Conservation (phyloP, 2,329 filamentous ascomycete species). For the Penicillium polonicum region DNA sequence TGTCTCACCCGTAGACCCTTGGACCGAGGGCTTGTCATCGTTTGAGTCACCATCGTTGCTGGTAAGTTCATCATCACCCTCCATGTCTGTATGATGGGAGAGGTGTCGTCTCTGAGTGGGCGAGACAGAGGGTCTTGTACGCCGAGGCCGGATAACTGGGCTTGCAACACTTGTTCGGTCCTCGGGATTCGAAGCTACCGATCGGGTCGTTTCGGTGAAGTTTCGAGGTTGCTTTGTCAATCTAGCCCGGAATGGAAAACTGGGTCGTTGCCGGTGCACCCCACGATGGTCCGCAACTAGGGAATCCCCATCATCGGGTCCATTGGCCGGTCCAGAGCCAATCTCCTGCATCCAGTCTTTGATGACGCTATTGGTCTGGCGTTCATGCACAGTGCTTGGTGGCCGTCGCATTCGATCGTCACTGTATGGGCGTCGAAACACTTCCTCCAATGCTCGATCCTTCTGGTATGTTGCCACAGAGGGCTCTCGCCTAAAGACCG, state of each 20-base stretch:
- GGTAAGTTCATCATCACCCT: constrained; percentile 86
- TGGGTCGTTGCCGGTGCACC: constrained; percentile 50
- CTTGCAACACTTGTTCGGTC: constrained; percentile 40
- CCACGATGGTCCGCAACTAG: constrained; percentile 60
- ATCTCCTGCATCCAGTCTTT: constrained; percentile 83
- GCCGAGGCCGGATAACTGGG: constrained; percentile 39
- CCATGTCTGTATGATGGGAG: constrained; percentile 70
- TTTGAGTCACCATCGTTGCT: constrained; percentile 65
- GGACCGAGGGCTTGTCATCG: constrained; percentile 26
- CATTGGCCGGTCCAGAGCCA: constrained; percentile 54
- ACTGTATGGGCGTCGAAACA: constrained; percentile 71
- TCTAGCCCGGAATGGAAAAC: constrained; percentile 47
- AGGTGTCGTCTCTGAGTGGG: constrained; percentile 43
- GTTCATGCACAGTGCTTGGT: constrained; percentile 58
- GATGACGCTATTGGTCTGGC: constrained; percentile 76
- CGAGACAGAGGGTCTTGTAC: constrained; percentile 27
- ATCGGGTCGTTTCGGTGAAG: constrained; percentile 53
- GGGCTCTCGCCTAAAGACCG: constrained; percentile 69
- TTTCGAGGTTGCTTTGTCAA: constrained; percentile 39
- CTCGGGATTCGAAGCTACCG: constrained; percentile 59
- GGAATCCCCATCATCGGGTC: constrained; percentile 61
- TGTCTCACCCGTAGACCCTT: constrained; percentile 18
- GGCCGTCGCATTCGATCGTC: constrained; percentile 62
- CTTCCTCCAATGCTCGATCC: constrained; percentile 84
- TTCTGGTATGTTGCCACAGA: constrained; percentile 88